phyloP scores from a whole-genome alignment of 2,329 filamentous ascomycete genomes.

The Trichoderma pleuroti region DNA sequence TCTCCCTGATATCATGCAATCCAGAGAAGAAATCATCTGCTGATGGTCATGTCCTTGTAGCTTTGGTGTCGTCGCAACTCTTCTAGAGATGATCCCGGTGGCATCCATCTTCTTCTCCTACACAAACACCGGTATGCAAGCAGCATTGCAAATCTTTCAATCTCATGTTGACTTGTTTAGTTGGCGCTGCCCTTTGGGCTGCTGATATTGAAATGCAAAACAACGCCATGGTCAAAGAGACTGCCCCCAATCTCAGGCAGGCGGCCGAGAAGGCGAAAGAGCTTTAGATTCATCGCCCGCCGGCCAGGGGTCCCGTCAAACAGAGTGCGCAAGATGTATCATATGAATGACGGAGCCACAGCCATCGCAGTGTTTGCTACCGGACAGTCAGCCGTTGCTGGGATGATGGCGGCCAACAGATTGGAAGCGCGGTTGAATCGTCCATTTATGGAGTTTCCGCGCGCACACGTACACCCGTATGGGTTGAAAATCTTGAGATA shows the following conservation, averaged over 20 bases:
- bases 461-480: not conserved
- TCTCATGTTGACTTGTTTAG: slow-evolving; percentile 38
- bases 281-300: not conserved
- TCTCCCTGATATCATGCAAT: not conserved
- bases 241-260: slow-evolving; percentile 49
- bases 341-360: not conserved
- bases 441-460: not conserved
- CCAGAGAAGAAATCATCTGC: not conserved
- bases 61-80: slow-evolving; percentile 68
- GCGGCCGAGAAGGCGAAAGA: slow-evolving; percentile 45
- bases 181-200: slow-evolving; percentile 92
- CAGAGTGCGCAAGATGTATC: not conserved
- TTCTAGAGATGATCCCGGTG: slow-evolving; percentile 82
- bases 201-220: slow-evolving; percentile 70
- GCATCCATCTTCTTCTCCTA: slow-evolving; percentile 81
- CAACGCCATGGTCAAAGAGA: slow-evolving; percentile 47
- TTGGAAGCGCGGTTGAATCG: not conserved
- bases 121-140: slow-evolving; percentile 66
- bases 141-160: not conserved
- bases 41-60: slow-evolving; percentile 42
- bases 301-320: not conserved
- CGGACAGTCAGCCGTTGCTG: not conserved
- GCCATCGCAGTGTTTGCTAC: not conserved
- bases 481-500: not conserved
- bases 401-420: not conserved